Evolutionary conservation across 805 yeast species (phyloP).

Genomic region (Nakazawaea molendinolei): DNA sequence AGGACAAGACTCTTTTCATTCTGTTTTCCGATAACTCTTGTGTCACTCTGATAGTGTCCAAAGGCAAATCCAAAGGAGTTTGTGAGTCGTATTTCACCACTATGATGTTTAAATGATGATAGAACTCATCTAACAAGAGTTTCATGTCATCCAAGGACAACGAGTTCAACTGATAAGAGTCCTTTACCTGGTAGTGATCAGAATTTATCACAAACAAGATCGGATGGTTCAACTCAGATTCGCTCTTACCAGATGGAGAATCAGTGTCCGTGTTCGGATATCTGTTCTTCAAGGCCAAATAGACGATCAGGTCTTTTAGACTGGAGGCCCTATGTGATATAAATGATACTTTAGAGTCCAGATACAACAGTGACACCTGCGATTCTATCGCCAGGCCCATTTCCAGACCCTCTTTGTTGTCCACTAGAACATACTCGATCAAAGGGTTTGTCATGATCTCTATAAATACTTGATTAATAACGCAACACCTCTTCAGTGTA

Average conservation of each 20-base stretch:
- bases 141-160: neutral
- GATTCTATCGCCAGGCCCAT: too few species aligned
- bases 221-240: constrained; percentile 10
- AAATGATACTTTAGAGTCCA: neutral
- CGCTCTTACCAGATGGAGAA: neutral
- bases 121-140: constrained; percentile 1
- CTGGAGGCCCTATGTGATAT: neutral
- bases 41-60: neutral
- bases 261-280: constrained; percentile 8
- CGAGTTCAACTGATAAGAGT: neutral
- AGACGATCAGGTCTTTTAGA: constrained; percentile 5
- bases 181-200: neutral
- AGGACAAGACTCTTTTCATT: constrained; percentile 30
- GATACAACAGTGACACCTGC: neutral
- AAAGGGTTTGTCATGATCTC: too few species aligned
- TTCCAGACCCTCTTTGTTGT: neutral
- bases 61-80: neutral
- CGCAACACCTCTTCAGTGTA: too few species aligned
- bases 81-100: neutral
- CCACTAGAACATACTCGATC: constrained; percentile 6
- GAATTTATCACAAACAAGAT: constrained; percentile 5
- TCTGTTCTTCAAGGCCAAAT: constrained; percentile 10
- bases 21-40: constrained; percentile 20
- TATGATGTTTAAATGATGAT: constrained; percentile 9
- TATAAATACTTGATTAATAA: too few species aligned